Conservation (phyloP, 352 stramenopile species). For the Phytophthora hybrid region DNA sequence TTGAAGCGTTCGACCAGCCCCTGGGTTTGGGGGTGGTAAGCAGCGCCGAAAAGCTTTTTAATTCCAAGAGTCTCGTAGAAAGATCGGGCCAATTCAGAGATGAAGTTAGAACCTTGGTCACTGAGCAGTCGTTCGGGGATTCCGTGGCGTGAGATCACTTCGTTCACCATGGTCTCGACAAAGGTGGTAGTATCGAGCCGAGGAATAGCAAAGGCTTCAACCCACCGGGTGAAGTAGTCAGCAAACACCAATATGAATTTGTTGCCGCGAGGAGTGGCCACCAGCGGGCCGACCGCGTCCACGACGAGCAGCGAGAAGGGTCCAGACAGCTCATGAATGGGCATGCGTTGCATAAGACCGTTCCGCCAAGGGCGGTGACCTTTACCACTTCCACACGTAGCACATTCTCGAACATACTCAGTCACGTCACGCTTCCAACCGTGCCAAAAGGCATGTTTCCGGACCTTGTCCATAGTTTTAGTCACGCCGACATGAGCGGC, state of each 20-base stretch:
- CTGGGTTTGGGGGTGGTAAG: slow-evolving; percentile 10
- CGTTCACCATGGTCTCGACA: neutral
- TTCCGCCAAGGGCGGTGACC: slow-evolving; percentile 9
- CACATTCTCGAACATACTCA: no score
- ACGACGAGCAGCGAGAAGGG: slow-evolving; percentile 19
- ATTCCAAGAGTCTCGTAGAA: slow-evolving; percentile 17
- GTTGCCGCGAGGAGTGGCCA: slow-evolving; percentile 5
- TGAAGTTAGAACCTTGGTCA: slow-evolving; percentile 15
- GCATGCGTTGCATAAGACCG: slow-evolving; percentile 16
- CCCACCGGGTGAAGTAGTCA: neutral
- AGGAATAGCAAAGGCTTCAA: slow-evolving; percentile 1
- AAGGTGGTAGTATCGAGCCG: slow-evolving; percentile 1
- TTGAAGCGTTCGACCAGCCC: slow-evolving; percentile 14
- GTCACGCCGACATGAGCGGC: neutral
- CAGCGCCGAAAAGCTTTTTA: slow-evolving; percentile 3
- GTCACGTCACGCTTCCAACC: no score
- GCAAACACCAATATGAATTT: neutral
- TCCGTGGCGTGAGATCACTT: neutral
- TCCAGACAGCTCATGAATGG: slow-evolving; percentile 2
- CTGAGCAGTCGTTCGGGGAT: slow-evolving; percentile 6
- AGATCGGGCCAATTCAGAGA: neutral
- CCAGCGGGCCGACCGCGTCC: slow-evolving; percentile 2
- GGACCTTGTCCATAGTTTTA: slow-evolving; percentile 1
- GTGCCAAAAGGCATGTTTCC: no score
- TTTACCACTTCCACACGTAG: neutral